Conservation (phyloP, 1,139 yeast species). For the Candida gigantensis region DNA sequence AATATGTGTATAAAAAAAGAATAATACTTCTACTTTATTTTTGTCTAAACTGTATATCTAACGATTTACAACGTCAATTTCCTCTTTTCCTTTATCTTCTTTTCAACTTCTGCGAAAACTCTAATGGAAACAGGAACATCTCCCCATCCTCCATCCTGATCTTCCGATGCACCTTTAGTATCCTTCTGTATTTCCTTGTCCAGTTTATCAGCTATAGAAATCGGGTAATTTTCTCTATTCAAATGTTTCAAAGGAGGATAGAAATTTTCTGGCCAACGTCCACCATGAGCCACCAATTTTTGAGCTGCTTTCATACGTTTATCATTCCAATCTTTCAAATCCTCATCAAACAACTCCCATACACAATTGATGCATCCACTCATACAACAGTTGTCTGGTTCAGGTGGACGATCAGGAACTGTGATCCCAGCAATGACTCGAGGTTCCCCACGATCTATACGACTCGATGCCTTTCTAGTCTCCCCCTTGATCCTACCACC, state of each 20-base stretch:
- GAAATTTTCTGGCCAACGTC: constrained; percentile 79
- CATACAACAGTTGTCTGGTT: constrained; percentile 97
- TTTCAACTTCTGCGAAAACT: constrained; percentile 84
- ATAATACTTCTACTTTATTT: not conserved
- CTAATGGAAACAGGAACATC: constrained; percentile 74
- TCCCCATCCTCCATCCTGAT: constrained; percentile 52
- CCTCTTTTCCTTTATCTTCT: constrained; percentile 51
- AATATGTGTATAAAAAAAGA: constrained; percentile 11
- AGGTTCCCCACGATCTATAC: constrained; percentile 45
- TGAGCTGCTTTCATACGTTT: constrained; percentile 62
- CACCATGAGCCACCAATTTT: constrained; percentile 49
- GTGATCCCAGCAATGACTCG: constrained; percentile 63
- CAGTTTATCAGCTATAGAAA: constrained; percentile 28
- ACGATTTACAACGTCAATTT: constrained; percentile 4
- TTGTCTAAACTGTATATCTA: not conserved
- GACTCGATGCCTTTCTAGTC: constrained; percentile 49
- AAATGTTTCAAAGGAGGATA: constrained; percentile 60
- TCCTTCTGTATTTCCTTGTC: constrained; percentile 16
- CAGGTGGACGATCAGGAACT: constrained; percentile 80
- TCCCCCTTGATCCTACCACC: constrained; percentile 64
- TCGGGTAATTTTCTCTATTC: constrained; percentile 35
- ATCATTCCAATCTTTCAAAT: constrained; percentile 75
- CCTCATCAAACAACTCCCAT: constrained; percentile 92
- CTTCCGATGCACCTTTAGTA: constrained; percentile 17
- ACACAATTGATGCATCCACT: constrained; percentile 96